Base-by-base conservation (phyloP, 2,329 filamentous ascomycete species). In the Cryphonectria carpinicola region DNA sequence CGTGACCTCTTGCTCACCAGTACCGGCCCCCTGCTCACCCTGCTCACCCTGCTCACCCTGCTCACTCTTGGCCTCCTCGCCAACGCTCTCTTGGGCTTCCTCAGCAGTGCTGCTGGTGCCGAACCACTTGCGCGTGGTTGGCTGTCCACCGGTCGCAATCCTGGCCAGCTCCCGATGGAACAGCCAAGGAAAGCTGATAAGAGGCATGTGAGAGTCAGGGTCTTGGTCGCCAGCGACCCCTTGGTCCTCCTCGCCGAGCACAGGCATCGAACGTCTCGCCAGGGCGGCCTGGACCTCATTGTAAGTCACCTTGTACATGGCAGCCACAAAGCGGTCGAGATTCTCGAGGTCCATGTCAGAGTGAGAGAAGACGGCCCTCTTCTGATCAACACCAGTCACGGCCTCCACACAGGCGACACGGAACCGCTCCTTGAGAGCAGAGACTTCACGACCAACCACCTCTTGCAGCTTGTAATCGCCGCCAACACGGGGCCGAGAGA, bases 161-260 rank as follows among this genome's bases (percentile, higher is more conserved):
- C 86, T 85, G 1, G 92, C 90, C 4, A 97, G 84, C 71, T 94
- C 87, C 61, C 87, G 85, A 17, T 90, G 85, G 74, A 98, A 97
- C 1, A 98, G 83, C 96, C 96, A 99, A 0, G 96, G 95, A 76
- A 98, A 98, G 71, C 92, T 96, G 75, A 98, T 96, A 11, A 98
- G 83, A 0, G 96, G 95, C 85, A 94, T 91, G 2, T 76, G 14
- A 80, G 81, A 76, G 81, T 81, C 28, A 2, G 58, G 13, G 43
- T 35, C 46, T 41, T 68, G 66, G 13, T 22, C 35, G 41, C 64
- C 32, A 77, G 78, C 32, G 80, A 78, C 17, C 77, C 73, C 6
- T 80, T 80, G 8, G 82, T 76, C n/a, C 77, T 75, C 69, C 0
- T 56, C 58, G 37, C 71, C 35, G 22, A 70, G 19, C 41, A 77